phyloP scores from a whole-genome alignment of 768 basidiomycete species.

The Leccinum arenicola region DNA sequence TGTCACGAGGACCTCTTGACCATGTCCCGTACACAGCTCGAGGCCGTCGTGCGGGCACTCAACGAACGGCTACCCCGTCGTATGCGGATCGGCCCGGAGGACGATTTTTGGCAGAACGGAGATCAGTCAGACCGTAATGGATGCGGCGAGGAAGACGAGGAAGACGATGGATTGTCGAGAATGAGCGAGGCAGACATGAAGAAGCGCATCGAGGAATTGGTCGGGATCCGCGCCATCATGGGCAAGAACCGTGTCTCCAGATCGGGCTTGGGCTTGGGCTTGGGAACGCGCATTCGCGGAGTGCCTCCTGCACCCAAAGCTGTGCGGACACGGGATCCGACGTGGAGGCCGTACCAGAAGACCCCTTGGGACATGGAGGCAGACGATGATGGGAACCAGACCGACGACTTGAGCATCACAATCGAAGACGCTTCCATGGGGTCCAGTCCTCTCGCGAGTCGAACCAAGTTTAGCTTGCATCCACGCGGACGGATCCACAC shows the following conservation, averaged over 20 bases:
- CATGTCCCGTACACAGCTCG: constrained; percentile 55
- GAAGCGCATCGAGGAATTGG: constrained; percentile 54
- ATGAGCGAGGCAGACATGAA: constrained; percentile 47
- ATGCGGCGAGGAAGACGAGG: neutral
- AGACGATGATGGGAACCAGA: constrained; percentile 7
- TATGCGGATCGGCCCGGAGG: constrained; percentile 45
- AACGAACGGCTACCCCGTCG: constrained; percentile 55
- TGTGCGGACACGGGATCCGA: constrained; percentile 20
- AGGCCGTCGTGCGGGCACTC: constrained; percentile 49
- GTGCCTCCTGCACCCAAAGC: constrained; percentile 34
- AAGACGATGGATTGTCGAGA: constrained; percentile 17
- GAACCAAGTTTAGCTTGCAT: constrained; percentile 8
- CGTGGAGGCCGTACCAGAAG: constrained; percentile 18
- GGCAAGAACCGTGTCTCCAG: constrained; percentile 28
- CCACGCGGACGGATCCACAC: constrained; percentile 7
- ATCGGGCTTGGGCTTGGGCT: constrained; percentile 25
- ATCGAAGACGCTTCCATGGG: constrained; percentile 18
- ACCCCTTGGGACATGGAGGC: constrained; percentile 27
- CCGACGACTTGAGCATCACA: constrained; percentile 4
- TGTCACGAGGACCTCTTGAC: constrained; percentile 71
- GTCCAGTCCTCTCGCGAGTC: constrained; percentile 29
- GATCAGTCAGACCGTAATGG: neutral
- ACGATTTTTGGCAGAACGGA: constrained; percentile 22
- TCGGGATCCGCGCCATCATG: constrained; percentile 46
- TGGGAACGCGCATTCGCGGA: constrained; percentile 3